Evolutionary conservation across 306 rosid genomes (phyloP), one percentile per base, ranked within the genome.

Genomic region (Psophocarpus tetragonolobus): DNA sequence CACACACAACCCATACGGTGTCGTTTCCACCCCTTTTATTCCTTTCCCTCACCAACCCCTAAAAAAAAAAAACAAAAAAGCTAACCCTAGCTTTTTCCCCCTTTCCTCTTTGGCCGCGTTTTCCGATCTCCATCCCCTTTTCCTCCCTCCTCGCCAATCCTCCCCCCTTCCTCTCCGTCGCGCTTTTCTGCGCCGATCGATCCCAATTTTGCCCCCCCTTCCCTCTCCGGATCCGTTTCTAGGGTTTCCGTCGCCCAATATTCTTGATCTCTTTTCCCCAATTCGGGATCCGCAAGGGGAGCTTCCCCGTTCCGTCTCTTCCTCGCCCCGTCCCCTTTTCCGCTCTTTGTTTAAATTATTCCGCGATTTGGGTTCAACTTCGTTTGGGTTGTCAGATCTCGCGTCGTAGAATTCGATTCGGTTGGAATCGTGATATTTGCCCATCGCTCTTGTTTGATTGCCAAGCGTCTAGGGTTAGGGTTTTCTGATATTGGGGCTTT

Each of bases 401-500:
- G 38, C 20, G 21, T 23, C 26, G 1, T 18, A 17, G 76, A 14
- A 18, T 71, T 48, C 33, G 48, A 15, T 58, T 45, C 10, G 17
- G 54, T 48, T 15, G 41, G 29, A 74, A 17, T 54, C 65, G 78
- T 13, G 17, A 18, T 76, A 61, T 21, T 77, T 68, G 76, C 17
- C 62, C 66, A 13, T 57, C 57, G 42, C 66, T 76, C 33, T 78
- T 32, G 75, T 82, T 20, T 29, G 48, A 32, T 54, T 74, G 8
- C 13, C 26, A 54, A 73, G 62, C 78, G 74, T 83, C 84, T 89
- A 82, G 90, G 93, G 88, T 87, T 88, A 88, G 93, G 96, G 91
- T 85, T 85, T 89, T 77, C n/a, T 4, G 2, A 15, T 70, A 20
- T 89, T 71, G 76, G 91, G 94, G 83, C 79, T 83, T 87, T 85